These are phyloP conservation scores for Yamadazyma triangularis DNA, from an alignment of 1,139 yeast genomes.

Conservation along the genomic window DNA sequence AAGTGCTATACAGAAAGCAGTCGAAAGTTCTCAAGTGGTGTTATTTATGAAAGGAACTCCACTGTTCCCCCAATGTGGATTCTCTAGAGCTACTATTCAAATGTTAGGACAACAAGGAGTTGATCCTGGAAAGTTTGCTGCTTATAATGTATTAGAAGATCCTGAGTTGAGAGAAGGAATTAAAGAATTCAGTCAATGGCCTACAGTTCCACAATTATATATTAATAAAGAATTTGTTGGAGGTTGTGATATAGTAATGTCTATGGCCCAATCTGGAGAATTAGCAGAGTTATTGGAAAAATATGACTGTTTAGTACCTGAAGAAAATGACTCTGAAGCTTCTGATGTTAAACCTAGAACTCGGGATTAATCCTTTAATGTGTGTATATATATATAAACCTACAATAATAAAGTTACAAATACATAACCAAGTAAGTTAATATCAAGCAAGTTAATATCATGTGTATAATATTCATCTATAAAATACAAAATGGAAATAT, in stretches of 20 bases:
- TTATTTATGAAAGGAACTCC: conserved; percentile 97
- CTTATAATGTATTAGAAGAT: conserved; percentile 94
- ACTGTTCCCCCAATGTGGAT: conserved; percentile 97
- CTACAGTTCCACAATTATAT: conserved; percentile 77
- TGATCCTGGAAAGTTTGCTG: conserved; percentile 93
- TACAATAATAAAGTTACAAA: too few species aligned
- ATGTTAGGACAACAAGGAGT: conserved; percentile 95
- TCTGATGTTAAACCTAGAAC: conserved; percentile 41
- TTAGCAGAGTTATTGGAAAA: conserved; percentile 77
- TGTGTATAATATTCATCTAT: too few species aligned
- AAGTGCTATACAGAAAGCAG: conserved; percentile 80
- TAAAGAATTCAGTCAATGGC: conserved; percentile 95
- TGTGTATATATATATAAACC: too few species aligned
- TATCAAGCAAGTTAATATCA: too few species aligned
- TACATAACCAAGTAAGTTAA: too few species aligned
- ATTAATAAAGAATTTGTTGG: conserved; percentile 85
- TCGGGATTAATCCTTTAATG: too few species aligned
- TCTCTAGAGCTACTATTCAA: conserved; percentile 91
- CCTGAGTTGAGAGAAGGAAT: conserved; percentile 88
- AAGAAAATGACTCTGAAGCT: conserved; percentile 40
- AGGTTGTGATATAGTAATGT: conserved; percentile 92
- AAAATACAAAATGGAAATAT: too few species aligned
- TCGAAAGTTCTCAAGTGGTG: conserved; percentile 87
- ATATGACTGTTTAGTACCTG: conserved; percentile 76
- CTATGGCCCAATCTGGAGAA: conserved; percentile 92